These are phyloP conservation scores for Croton laevigatus DNA, from an alignment of 441 rosid genomes.

Conservation along the genomic window DNA sequence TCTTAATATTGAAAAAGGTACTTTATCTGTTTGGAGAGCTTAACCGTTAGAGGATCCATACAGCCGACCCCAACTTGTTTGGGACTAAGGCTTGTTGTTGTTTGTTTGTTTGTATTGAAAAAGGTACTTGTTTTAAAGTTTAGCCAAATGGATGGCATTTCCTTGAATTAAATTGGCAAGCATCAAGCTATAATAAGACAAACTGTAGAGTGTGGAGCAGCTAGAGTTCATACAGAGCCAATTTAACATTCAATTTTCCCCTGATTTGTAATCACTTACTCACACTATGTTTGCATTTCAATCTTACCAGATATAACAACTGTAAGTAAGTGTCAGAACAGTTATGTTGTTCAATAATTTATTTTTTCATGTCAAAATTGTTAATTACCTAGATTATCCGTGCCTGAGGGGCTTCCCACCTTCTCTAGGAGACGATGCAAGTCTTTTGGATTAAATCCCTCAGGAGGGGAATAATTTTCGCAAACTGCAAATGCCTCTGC, in stretches of 20 bases:
- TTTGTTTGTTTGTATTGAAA: no score
- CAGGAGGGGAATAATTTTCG: conserved; percentile 91
- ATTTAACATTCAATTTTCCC: neutral
- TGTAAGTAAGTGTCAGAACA: conserved; percentile 2
- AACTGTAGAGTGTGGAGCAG: neutral
- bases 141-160: neutral
- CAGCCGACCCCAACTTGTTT: no score
- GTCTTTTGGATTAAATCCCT: conserved; percentile 80
- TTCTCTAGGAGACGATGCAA: conserved; percentile 80
- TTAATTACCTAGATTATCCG: conserved; percentile 69
- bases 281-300: neutral
- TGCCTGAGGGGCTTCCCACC: conserved; percentile 94
- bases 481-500: conserved; percentile 98
- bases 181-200: conserved; percentile 5
- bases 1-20: neutral
- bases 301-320: conserved; percentile 3
- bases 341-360: conserved; percentile 1
- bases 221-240: neutral
- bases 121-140: neutral
- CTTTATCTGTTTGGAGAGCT: no score
- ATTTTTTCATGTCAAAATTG: neutral
- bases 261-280: neutral
- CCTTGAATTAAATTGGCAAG: neutral
- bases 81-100: no score
- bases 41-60: no score